Evolutionary conservation across 2,329 filamentous ascomycete species (phyloP).

Genomic region (Colletotrichum cuscutae): DNA sequence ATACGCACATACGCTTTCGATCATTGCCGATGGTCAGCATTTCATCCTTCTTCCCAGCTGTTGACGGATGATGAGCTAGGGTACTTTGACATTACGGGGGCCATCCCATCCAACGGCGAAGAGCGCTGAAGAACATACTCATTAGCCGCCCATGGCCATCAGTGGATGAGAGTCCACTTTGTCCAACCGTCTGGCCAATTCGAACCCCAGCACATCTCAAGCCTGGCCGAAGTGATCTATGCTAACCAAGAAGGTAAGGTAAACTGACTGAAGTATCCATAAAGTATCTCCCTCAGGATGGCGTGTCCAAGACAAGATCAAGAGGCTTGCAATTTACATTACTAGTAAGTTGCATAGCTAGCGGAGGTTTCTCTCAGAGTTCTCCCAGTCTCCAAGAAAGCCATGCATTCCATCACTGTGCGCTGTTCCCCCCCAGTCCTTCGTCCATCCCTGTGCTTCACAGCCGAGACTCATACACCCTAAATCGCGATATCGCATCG

Average conservation of each 20-base stretch:
- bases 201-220: slow-evolving; percentile 14
- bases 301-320: slow-evolving; percentile 6
- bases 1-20: background rate
- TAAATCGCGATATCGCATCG: slow-evolving; percentile 3
- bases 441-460: slow-evolving; percentile 19
- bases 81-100: background rate
- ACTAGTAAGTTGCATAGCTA: background rate
- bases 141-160: slow-evolving; percentile 7
- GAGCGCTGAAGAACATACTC: slow-evolving; percentile 31
- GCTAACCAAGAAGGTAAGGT: background rate
- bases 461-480: background rate
- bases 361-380: background rate
- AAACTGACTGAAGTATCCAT: background rate
- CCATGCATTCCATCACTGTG: slow-evolving; percentile 5
- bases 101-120: slow-evolving; percentile 25
- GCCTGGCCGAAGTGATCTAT: slow-evolving; percentile 6
- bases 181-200: background rate
- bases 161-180: background rate
- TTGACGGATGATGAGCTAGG: background rate
- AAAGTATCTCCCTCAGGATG: background rate
- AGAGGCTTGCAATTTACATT: slow-evolving; percentile 1
- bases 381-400: background rate
- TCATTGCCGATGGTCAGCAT: slow-evolving; percentile 18
- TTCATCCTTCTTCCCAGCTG: slow-evolving; percentile 3
- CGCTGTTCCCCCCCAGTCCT: slow-evolving; percentile 13